Conservation (phyloP, 148 eudicot species). For the Suaeda aralocaspica region DNA sequence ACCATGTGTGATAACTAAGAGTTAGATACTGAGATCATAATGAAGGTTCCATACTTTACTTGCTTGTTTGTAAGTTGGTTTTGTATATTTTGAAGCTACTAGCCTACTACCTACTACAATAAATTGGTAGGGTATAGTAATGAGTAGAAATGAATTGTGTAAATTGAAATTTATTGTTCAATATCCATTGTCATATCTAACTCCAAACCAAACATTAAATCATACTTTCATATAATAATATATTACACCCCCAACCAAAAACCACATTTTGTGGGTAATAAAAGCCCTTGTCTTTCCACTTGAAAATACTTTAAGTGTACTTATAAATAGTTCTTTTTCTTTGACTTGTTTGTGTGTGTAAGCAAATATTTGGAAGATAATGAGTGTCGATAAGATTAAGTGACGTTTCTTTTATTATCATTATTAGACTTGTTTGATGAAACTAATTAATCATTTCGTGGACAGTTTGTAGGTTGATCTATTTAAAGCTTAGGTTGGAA, state of each 20-base stretch:
- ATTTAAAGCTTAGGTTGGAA: neutral
- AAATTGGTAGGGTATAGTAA: constrained; percentile 3
- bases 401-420: neutral
- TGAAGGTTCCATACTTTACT: neutral
- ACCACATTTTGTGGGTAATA: neutral
- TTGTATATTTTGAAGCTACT: constrained; percentile 6
- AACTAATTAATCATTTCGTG: neutral
- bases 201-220: neutral
- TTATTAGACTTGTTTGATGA: neutral
- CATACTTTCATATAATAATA: constrained; percentile 4
- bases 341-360: neutral
- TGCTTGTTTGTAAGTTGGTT: no score
- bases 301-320: neutral
- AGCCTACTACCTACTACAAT: constrained; percentile 25
- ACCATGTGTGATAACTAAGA: constrained; percentile 3
- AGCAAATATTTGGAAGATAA: neutral
- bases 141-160: neutral
- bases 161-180: neutral
- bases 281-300: neutral
- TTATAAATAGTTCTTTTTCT: neutral
- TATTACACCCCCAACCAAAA: constrained; percentile 2
- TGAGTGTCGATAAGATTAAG: neutral
- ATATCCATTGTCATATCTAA: constrained; percentile 8
- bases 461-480: neutral
- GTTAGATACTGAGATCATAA: neutral